phyloP scores from a whole-genome alignment of 164 flowering plant genomes.

The Nymphaea thermarum region DNA sequence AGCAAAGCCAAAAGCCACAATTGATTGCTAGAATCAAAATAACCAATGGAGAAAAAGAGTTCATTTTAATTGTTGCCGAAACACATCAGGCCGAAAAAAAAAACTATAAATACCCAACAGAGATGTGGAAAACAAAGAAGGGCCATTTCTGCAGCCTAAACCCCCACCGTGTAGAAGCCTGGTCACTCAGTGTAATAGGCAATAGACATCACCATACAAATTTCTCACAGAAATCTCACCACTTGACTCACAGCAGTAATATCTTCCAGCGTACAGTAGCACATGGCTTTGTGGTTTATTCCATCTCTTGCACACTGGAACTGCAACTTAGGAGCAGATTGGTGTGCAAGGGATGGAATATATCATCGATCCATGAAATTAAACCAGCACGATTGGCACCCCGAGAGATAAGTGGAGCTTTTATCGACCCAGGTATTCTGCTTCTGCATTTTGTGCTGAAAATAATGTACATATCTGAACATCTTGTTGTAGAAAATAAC shows the following conservation, averaged over 20 bases:
- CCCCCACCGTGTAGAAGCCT: background rate
- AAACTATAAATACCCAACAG: too few species aligned
- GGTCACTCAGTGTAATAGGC: background rate
- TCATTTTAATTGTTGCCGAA: background rate
- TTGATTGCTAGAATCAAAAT: too few species aligned
- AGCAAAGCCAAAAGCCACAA: too few species aligned
- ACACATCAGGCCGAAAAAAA: background rate
- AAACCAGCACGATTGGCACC: background rate
- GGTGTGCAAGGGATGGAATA: conserved; percentile 17
- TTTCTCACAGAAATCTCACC: background rate
- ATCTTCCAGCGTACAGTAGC: background rate
- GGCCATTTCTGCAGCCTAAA: background rate
- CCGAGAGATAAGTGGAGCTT: background rate
- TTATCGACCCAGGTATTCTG: background rate
- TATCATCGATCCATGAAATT: conserved; percentile 9
- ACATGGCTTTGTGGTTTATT: conserved; percentile 14
- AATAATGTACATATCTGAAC: too few species aligned
- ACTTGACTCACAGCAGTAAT: background rate
- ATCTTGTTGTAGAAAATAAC: too few species aligned
- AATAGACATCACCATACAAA: background rate
- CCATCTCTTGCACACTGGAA: conserved; percentile 25
- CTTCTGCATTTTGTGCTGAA: background rate
- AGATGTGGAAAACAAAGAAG: too few species aligned
- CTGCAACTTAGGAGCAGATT: background rate
- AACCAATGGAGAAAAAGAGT: too few species aligned